Evolutionary conservation across 2,329 filamentous ascomycete species (phyloP).

Genomic region (Coniochaeta prunicola): DNA sequence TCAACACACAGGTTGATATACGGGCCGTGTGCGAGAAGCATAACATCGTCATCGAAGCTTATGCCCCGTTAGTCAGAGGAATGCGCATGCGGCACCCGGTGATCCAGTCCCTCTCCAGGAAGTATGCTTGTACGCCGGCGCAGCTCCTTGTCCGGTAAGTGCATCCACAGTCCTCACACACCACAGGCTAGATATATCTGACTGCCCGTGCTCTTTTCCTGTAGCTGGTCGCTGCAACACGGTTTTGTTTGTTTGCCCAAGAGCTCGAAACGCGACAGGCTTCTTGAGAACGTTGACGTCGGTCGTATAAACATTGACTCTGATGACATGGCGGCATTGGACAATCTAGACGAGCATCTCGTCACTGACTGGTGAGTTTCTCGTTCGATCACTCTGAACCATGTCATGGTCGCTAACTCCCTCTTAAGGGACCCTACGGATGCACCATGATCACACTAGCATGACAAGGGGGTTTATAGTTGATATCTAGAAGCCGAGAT

Average conservation of each 20-base stretch:
- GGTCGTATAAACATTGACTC: constrained; percentile 52
- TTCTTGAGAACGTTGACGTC: constrained; percentile 58
- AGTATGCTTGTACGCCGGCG: constrained; percentile 63
- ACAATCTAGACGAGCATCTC: constrained; percentile 62
- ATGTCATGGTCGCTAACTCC: not conserved
- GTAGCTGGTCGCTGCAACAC: constrained; percentile 69
- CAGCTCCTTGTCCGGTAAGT: constrained; percentile 59
- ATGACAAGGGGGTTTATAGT: too few relatives aligned
- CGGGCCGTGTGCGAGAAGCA: constrained; percentile 58
- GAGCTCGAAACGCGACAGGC: constrained; percentile 54
- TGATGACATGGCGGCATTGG: constrained; percentile 57
- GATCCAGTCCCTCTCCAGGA: constrained; percentile 54
- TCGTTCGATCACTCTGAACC: not conserved
- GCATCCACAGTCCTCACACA: not conserved
- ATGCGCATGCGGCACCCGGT: constrained; percentile 61
- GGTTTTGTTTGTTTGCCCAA: constrained; percentile 68
- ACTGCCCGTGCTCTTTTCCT: not conserved
- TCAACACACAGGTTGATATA: constrained; percentile 67
- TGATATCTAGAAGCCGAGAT: too few relatives aligned
- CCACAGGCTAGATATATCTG: too few relatives aligned
- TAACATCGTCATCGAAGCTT: constrained; percentile 67
- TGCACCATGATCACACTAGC: constrained; percentile 6
- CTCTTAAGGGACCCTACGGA: constrained; percentile 13
- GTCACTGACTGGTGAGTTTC: constrained; percentile 57
- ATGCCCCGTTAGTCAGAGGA: constrained; percentile 68